Percentiles rank a stretch among this genome's conserved stretches.
Evolutionary conservation across 768 basidiomycete species (phyloP).

Genomic region (Polyporus arcularius): DNA sequence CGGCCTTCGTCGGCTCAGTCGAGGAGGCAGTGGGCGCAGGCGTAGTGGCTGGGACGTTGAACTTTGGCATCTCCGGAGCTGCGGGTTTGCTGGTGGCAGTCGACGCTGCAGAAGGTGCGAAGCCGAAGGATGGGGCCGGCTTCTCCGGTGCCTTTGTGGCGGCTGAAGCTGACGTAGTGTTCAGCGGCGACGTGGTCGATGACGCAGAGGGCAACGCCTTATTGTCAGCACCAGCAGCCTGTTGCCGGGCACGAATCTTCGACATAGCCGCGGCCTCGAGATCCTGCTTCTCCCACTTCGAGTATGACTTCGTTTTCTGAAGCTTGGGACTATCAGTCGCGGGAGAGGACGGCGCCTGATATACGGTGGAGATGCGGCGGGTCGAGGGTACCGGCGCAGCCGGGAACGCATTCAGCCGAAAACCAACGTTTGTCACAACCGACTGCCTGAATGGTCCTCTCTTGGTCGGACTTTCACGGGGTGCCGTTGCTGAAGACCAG

Average conservation of each 20-base stretch:
- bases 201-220: slow-evolving; percentile 4
- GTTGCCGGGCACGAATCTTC: slow-evolving; percentile 57
- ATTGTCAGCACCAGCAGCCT: slow-evolving; percentile 8
- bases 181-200: neutral
- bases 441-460: slow-evolving; percentile 48
- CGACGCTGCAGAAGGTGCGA: slow-evolving; percentile 11
- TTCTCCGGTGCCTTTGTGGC: neutral
- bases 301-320: slow-evolving; percentile 48
- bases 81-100: slow-evolving; percentile 28
- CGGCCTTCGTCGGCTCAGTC: slow-evolving; percentile 15
- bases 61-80: neutral
- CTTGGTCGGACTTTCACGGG: slow-evolving; percentile 32
- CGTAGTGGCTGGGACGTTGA: slow-evolving; percentile 2
- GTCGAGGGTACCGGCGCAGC: slow-evolving; percentile 21
- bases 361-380: slow-evolving; percentile 45
- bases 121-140: slow-evolving; percentile 3
- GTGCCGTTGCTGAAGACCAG: slow-evolving; percentile 60
- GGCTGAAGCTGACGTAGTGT: neutral
- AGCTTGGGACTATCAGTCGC: slow-evolving; percentile 55
- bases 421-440: slow-evolving; percentile 42
- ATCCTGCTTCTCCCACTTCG: slow-evolving; percentile 88
- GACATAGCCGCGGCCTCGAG: slow-evolving; percentile 78
- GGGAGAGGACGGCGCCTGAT: slow-evolving; percentile 28
- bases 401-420: slow-evolving; percentile 55
- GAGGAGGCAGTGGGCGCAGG: slow-evolving; percentile 3